Percentiles rank a stretch among this genome's conserved stretches.
These are phyloP conservation scores for Saccharomyces uvarum DNA, from an alignment of 1,139 yeast species.

Conservation along the genomic window DNA sequence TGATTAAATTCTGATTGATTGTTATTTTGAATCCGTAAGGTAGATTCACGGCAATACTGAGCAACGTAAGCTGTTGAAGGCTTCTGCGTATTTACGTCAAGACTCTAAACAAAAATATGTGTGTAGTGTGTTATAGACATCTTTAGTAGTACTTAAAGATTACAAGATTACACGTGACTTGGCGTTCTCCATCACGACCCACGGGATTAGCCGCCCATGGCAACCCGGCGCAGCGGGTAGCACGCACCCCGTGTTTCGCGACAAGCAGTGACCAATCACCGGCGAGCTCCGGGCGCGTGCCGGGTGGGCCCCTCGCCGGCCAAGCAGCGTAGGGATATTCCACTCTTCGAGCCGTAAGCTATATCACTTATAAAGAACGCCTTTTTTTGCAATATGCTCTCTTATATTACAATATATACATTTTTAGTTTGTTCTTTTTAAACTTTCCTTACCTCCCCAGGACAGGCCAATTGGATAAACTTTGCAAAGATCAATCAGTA, in stretches of 20 bases:
- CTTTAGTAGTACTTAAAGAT: neutral
- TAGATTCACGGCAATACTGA: too few relatives aligned
- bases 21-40: too few relatives aligned
- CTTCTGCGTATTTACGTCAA: too few relatives aligned
- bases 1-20: too few relatives aligned
- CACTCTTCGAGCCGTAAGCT: neutral
- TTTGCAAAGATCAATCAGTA: neutral
- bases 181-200: neutral
- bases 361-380: neutral
- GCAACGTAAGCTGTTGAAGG: too few relatives aligned
- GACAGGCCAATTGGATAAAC: slow-evolving; percentile 1
- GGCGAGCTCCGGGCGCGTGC: slow-evolving; percentile 1
- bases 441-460: neutral
- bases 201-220: neutral
- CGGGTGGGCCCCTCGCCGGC: slow-evolving; percentile 1
- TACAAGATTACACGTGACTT: neutral
- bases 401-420: neutral
- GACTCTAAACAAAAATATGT: neutral
- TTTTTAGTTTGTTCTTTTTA: neutral
- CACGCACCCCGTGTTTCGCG: neutral
- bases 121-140: neutral
- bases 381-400: neutral
- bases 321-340: neutral
- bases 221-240: neutral
- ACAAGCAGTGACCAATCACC: neutral